These are phyloP conservation scores for Conticribra guillardii DNA, from an alignment of 108 stramenopile species.

Conservation along the genomic window DNA sequence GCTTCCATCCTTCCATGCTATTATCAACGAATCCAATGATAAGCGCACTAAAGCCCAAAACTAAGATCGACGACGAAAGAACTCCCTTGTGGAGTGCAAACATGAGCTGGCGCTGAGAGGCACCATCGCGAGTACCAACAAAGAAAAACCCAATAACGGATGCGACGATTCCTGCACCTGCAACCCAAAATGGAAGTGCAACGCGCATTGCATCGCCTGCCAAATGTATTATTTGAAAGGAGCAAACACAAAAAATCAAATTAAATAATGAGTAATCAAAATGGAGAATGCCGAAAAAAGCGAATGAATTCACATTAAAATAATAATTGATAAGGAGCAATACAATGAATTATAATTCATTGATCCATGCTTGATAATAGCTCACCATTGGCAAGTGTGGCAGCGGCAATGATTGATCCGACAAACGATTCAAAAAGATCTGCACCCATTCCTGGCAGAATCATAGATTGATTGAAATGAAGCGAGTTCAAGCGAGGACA, in stretches of 20 bases:
- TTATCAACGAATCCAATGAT: slow-evolving; percentile 68
- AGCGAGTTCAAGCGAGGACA: too few relatives aligned
- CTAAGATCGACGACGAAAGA: slow-evolving; percentile 80
- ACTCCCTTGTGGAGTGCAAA: slow-evolving; percentile 8
- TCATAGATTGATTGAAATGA: too few relatives aligned
- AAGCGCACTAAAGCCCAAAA: slow-evolving; percentile 57
- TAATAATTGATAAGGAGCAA: slow-evolving; percentile 91
- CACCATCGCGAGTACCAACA: slow-evolving; percentile 68
- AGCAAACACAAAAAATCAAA: too few relatives aligned
- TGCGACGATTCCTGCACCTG: slow-evolving; percentile 87
- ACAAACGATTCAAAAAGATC: slow-evolving; percentile 99
- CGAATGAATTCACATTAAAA: too few relatives aligned
- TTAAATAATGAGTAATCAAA: too few relatives aligned
- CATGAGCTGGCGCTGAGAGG: slow-evolving; percentile 70
- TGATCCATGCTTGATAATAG: slow-evolving; percentile 85
- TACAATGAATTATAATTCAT: slow-evolving; percentile 93
- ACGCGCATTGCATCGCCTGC: neutral
- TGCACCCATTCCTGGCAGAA: slow-evolving; percentile 98
- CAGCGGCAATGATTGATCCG: slow-evolving; percentile 96
- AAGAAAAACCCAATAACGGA: slow-evolving; percentile 76
- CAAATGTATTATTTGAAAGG: too few relatives aligned
- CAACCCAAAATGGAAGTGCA: slow-evolving; percentile 83
- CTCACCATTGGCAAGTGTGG: slow-evolving; percentile 91
- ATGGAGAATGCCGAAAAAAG: too few relatives aligned
- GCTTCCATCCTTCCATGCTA: slow-evolving; percentile 63